These are phyloP conservation scores for Scheffersomyces ergatensis DNA, from an alignment of 805 yeast genomes.

Conservation along the genomic window DNA sequence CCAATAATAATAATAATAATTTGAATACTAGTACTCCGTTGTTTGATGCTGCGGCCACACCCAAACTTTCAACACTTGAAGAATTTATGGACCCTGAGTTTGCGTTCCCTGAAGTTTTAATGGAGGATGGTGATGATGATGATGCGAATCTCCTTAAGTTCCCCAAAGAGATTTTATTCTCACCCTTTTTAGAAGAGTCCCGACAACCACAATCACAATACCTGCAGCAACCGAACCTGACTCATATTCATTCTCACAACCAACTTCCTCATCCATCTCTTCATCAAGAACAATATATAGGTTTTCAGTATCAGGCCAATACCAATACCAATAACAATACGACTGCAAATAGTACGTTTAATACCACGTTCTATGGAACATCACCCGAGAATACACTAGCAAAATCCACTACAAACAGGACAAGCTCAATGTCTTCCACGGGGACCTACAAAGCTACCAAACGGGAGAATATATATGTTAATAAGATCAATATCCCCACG, in stretches of 20 bases:
- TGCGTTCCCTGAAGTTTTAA: background rate
- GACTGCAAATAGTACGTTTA: background rate
- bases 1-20: too few relatives aligned
- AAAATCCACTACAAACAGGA: conserved; percentile 4
- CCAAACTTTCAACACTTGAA: background rate
- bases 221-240: background rate
- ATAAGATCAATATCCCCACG: conserved; percentile 13
- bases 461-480: conserved; percentile 11
- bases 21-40: background rate
- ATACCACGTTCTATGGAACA: background rate
- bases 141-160: background rate
- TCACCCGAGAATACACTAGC: background rate
- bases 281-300: background rate
- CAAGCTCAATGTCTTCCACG: conserved; percentile 1
- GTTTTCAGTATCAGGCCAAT: background rate
- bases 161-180: conserved; percentile 1
- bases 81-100: background rate
- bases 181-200: conserved; percentile 1
- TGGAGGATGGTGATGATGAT: background rate
- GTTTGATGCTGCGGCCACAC: background rate
- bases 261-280: background rate
- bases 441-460: background rate
- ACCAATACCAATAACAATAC: background rate
- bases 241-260: background rate
- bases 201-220: background rate